Evolutionary conservation across 1,139 yeast species (phyloP), one percentile per base, ranked within the genome.

Genomic region (Sugiyamaella castrensis): DNA sequence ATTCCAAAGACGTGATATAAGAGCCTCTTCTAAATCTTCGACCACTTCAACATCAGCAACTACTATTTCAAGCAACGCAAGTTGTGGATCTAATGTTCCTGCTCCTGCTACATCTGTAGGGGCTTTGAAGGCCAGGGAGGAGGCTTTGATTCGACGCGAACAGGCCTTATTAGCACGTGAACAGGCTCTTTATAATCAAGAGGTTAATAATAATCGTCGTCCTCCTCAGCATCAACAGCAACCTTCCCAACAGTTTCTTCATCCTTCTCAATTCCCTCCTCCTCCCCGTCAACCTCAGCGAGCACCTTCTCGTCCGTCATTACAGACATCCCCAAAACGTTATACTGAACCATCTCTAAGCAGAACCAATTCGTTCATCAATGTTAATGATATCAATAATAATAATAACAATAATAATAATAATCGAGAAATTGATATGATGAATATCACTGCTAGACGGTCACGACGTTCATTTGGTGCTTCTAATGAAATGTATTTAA

Each of bases 381-480:
- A 43, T 37, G 48, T 36, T 24, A 35, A 43, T 27, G 47, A 44
- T 8, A 34, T 40, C 10, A 33, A 37, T 35, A 39, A 40, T 32
- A 41, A 32, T 19, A 45, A 48, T 37, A 27, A 26, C 46, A 32
- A 34, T 16, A 31, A 26, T 7, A 16, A 37, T n/a, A 15, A 8
- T 8, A 40, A 40, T 13, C n/a, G 8, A 36, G 67, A 65, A 37
- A 57, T 59, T 31, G 67, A 62, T 39, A 60, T 61, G 63, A 55
- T 58, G 62, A 51, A 57, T 40, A 42, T 59, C 33, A 62, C 66
- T 2, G 54, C 53, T 24, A 45, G 57, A 31, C 50, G 62, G 15
- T 41, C 49, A 16, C 48, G 59, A 29, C 52, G 60, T 9, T 52
- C 56, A 1, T 15, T 54, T 4, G 50, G 48, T 10, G 38, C 35